Conservation (phyloP, 2,329 filamentous ascomycete genomes). For the Pseudocercospora crystallina region DNA sequence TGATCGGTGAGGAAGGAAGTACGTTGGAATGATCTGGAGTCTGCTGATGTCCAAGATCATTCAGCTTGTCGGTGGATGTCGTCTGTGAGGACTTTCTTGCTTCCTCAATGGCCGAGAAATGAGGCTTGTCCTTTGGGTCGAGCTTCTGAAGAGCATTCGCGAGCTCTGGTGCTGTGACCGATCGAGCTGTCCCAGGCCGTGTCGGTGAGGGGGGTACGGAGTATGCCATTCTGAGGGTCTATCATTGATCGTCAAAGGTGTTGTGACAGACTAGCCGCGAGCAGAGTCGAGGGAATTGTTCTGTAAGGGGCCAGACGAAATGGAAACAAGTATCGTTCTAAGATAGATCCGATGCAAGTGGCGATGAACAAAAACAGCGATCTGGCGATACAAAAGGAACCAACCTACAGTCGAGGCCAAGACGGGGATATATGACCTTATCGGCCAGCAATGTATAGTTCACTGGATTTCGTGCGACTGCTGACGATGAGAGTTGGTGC, state of each 20-base stretch:
- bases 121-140: background rate
- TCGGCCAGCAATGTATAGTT: background rate
- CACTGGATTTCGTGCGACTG: no score
- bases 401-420: background rate
- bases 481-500: no score
- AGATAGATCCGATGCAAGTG: background rate
- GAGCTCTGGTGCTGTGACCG: conserved; percentile 22
- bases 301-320: background rate
- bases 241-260: background rate
- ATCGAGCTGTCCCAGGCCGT: conserved; percentile 28
- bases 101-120: conserved; percentile 2
- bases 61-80: conserved; percentile 8
- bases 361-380: background rate
- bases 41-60: conserved; percentile 12
- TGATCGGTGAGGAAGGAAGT: no score
- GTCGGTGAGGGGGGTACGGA: conserved; percentile 33
- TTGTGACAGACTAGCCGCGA: background rate
- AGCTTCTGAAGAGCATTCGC: conserved; percentile 15
- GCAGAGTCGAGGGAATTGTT: background rate
- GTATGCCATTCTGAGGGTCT: background rate
- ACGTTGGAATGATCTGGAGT: no score
- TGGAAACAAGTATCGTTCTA: background rate
- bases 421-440: background rate
- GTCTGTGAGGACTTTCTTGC: background rate
- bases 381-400: background rate